phyloP scores from a whole-genome alignment of 208 protist species.

The Crithidia bombi region DNA sequence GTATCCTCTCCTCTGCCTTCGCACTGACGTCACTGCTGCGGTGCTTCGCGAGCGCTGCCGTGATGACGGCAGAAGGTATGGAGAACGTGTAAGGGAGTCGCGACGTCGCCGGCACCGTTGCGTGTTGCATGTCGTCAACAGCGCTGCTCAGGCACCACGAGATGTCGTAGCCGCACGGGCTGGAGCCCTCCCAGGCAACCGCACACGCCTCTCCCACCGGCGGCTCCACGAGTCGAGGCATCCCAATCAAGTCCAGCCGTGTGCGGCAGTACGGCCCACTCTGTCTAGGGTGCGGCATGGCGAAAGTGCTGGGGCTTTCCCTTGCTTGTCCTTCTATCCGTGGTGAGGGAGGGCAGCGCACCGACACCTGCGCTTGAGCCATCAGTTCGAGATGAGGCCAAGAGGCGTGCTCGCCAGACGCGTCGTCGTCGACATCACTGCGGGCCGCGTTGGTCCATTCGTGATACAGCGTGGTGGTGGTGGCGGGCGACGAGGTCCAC shows the following conservation, averaged over 20 bases:
- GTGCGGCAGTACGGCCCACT: constrained; percentile 14
- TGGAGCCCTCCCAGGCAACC: constrained; percentile 15
- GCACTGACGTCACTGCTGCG: neutral
- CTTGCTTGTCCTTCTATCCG: too few species aligned
- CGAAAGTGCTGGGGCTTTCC: neutral
- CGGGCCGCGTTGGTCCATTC: constrained; percentile 2
- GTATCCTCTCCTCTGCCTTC: neutral
- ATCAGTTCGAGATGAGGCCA: constrained; percentile 26
- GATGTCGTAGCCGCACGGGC: constrained; percentile 3
- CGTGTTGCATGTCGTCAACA: neutral
- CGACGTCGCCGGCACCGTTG: neutral
- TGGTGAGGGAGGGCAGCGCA: too few species aligned
- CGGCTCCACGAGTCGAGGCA: constrained; percentile 1
- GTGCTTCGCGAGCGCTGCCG: neutral
- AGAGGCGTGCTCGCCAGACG: neutral
- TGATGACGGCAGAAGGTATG: neutral
- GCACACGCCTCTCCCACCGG: neutral
- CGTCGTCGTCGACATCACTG: neutral
- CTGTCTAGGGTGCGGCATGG: neutral
- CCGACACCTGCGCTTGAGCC: constrained; percentile 5
- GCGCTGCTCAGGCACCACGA: constrained; percentile 17
- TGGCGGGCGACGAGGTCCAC: constrained; percentile 14
- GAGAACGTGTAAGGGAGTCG: neutral
- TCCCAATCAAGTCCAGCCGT: constrained; percentile 18
- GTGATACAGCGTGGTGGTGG: constrained; percentile 19